Evolutionary conservation across 495 filamentous ascomycete species (phyloP).

Genomic region (Talaromyces wortmannii): DNA sequence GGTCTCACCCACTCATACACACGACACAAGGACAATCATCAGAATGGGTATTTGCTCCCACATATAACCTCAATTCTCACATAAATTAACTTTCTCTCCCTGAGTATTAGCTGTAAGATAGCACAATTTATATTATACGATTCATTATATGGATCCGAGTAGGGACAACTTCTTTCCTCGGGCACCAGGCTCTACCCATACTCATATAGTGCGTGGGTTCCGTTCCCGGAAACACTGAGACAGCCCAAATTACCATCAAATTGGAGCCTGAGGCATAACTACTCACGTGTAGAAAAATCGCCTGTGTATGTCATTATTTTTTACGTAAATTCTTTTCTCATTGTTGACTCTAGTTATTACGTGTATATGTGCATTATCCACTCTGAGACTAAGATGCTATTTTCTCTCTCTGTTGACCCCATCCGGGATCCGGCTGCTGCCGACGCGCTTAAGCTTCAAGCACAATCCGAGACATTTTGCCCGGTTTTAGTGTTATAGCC

Average conservation of each 20-base stretch:
- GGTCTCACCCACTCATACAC: too few relatives aligned
- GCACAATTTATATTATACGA: too few relatives aligned
- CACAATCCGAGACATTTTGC: neutral
- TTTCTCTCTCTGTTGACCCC: neutral
- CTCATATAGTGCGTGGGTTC: too few relatives aligned
- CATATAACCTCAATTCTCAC: too few relatives aligned
- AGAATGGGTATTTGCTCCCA: too few relatives aligned
- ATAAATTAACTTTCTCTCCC: too few relatives aligned
- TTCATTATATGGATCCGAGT: too few relatives aligned
- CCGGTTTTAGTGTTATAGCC: neutral
- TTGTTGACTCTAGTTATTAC: neutral
- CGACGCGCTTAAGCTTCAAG: neutral
- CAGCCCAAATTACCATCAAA: neutral
- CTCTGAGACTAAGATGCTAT: neutral
- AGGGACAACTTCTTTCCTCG: too few relatives aligned
- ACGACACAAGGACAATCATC: too few relatives aligned
- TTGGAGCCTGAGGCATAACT: neutral
- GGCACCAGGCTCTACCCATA: too few relatives aligned
- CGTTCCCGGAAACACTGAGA: too few relatives aligned
- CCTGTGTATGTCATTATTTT: neutral
- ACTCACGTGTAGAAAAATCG: neutral
- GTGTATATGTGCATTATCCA: neutral
- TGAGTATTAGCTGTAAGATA: too few relatives aligned
- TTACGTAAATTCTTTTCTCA: neutral
- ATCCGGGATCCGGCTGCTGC: neutral